A percentile compares a stretch with the other conserved stretches of the same genome.
These are phyloP conservation scores for Letharia lupina DNA, from an alignment of 495 filamentous ascomycete genomes.

Conservation along the genomic window DNA sequence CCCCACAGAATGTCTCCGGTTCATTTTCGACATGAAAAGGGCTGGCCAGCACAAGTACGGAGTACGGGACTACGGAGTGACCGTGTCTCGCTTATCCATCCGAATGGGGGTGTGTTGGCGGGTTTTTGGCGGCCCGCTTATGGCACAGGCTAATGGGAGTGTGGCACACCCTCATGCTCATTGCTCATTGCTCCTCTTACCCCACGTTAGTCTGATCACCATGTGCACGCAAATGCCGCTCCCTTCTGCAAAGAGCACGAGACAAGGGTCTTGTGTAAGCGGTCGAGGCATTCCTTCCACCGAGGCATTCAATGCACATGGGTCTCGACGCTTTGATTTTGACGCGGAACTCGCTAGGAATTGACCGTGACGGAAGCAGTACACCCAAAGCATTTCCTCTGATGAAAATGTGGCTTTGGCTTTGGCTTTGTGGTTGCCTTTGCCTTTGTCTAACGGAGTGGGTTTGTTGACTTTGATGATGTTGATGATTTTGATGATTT, in stretches of 20 bases:
- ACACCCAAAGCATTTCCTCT: too few species aligned
- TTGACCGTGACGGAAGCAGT: too few species aligned
- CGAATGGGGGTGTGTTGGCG: not conserved
- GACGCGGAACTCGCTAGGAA: too few species aligned
- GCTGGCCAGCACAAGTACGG: not conserved
- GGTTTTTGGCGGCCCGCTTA: not conserved
- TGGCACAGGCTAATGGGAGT: not conserved
- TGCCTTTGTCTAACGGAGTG: too few species aligned
- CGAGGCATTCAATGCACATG: not conserved
- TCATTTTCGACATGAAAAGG: not conserved
- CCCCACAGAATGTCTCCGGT: slow-evolving; percentile 10
- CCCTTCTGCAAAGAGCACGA: not conserved
- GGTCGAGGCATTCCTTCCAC: not conserved
- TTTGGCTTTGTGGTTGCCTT: too few species aligned
- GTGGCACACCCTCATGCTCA: not conserved
- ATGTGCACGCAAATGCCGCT: slow-evolving; percentile 2
- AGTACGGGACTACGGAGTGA: too few species aligned
- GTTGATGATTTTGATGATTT: too few species aligned
- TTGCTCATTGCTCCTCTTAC: not conserved
- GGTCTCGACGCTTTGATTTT: not conserved
- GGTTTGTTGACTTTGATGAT: too few species aligned
- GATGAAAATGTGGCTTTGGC: too few species aligned
- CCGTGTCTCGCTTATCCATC: not conserved
- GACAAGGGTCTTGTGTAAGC: not conserved
- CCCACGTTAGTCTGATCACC: not conserved